A percentile compares a stretch with the other conserved stretches of the same genome.
phyloP scores from a whole-genome alignment of 2,329 filamentous ascomycete species.

The Fusarium poae region DNA sequence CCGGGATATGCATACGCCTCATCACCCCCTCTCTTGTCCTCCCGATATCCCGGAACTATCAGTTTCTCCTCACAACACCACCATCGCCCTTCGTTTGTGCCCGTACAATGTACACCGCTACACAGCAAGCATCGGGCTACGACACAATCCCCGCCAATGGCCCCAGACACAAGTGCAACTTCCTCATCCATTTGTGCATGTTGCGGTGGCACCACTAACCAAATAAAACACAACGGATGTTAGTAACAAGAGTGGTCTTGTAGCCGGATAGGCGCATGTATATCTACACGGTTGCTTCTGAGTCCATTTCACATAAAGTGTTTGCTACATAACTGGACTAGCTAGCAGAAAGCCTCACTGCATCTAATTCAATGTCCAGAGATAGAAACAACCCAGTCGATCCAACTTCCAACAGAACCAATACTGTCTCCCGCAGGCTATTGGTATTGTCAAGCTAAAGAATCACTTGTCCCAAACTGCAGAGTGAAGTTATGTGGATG shows the following conservation, averaged over 20 bases:
- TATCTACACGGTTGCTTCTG: neutral
- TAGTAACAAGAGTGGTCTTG: conserved; percentile 1
- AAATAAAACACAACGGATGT: conserved; percentile 4
- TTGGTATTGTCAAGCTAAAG: too few relatives aligned
- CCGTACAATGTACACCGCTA: conserved; percentile 29
- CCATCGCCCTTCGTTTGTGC: conserved; percentile 4
- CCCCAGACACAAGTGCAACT: conserved; percentile 10
- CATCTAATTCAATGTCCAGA: neutral
- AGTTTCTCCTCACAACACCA: conserved; percentile 26
- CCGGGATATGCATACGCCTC: conserved; percentile 14
- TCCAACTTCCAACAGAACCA: neutral
- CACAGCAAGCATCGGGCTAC: conserved; percentile 27
- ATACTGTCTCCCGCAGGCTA: neutral
- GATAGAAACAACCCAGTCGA: neutral
- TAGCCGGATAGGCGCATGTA: neutral
- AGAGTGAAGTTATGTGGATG: conserved; percentile 17
- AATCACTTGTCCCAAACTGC: neutral
- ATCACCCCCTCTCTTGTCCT: conserved; percentile 17
- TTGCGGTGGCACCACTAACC: neutral
- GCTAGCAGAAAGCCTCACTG: neutral
- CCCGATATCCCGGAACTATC: conserved; percentile 21
- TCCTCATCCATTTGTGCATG: neutral
- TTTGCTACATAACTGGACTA: conserved; percentile 10
- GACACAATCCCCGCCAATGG: conserved; percentile 22
- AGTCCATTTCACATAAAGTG: neutral